A percentile compares a stretch with the other conserved stretches of the same genome.
phyloP scores from a whole-genome alignment of 495 filamentous ascomycete genomes.

The Halenospora varia region DNA sequence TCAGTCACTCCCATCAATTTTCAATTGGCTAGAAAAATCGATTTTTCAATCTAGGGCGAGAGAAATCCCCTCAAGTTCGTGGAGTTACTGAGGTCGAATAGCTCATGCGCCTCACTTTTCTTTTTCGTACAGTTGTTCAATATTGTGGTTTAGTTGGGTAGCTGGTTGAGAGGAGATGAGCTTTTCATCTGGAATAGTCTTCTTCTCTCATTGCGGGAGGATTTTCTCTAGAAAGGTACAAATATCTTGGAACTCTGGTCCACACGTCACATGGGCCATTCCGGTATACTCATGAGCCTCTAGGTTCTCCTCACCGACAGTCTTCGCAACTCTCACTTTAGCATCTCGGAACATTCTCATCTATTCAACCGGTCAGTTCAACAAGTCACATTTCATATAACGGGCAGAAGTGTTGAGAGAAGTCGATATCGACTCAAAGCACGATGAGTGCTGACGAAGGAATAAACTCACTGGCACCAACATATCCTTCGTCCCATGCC shows the following conservation, averaged over 20 bases:
- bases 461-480: slow-evolving; percentile 13
- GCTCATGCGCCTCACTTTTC: too few relatives aligned
- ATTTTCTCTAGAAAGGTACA: slow-evolving; percentile 18
- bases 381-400: not conserved
- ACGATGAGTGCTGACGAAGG: too few relatives aligned
- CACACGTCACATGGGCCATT: slow-evolving; percentile 17
- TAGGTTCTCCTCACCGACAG: slow-evolving; percentile 11
- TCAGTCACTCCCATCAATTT: too few relatives aligned
- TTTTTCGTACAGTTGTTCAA: too few relatives aligned
- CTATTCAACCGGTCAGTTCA: not conserved
- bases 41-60: too few relatives aligned
- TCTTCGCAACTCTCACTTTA: slow-evolving; percentile 11
- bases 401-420: not conserved
- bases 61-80: too few relatives aligned
- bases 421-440: too few relatives aligned
- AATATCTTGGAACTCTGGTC: slow-evolving; percentile 18
- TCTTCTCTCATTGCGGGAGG: slow-evolving; percentile 8
- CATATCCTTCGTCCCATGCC: slow-evolving; percentile 24
- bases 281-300: slow-evolving; percentile 18
- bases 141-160: too few relatives aligned
- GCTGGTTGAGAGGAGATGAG: too few relatives aligned
- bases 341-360: slow-evolving; percentile 19
- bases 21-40: too few relatives aligned
- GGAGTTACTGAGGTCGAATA: too few relatives aligned
- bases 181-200: too few relatives aligned